Base-by-base conservation (phyloP, 768 basidiomycete genomes). In the Phallus indusiatus region DNA sequence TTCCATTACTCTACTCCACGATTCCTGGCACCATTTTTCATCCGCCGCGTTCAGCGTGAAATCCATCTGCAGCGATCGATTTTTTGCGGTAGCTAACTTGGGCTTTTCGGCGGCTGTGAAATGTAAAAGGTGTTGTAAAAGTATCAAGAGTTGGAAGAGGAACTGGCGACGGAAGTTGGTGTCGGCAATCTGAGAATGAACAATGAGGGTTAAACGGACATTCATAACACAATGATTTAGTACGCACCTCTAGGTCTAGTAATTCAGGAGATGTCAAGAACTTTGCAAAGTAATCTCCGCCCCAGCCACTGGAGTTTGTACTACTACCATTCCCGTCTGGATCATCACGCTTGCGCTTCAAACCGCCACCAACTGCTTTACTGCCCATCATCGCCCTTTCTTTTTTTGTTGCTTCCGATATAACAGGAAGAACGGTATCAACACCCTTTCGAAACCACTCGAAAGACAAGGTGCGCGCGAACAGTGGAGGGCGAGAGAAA, bases 131-230 rank as follows among this genome's bases (percentile, higher is more conserved):
- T 90, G 86, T 53, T 83, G 78, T 47, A 91, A 76, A n/a, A 90
- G 76, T 47, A 90, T 86, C 18, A 90, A 75, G 2, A 90, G 72
- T 60, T 96, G 93, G 67, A 94, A 85, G 18, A 95, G 77, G 71
- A 94, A 84, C 72, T 95, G 94, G 16, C 91, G 84, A n/a, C 93
- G 87, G 76, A 96, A 96, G 65, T 88, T 82, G 0, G 88, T 88
- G 66, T 94, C 93, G 20, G 91, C 87, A 55, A 94, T 81, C 92
- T 94, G 67, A 7, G 34, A 52, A 17, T 60, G 64, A 35, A 34
- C 35, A 11, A 34, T 53, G 28, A 59, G 55, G 12, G 47, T 33
- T 34, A 7, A 28, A 35, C 55, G 54, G 57, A 63, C 59, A 42
- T 28, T 53, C 37, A 21, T 34, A 36, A 1, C 48, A 14, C n/a